Base-by-base conservation (phyloP, 1,139 yeast species). In the Sugiyamaella novakii region DNA sequence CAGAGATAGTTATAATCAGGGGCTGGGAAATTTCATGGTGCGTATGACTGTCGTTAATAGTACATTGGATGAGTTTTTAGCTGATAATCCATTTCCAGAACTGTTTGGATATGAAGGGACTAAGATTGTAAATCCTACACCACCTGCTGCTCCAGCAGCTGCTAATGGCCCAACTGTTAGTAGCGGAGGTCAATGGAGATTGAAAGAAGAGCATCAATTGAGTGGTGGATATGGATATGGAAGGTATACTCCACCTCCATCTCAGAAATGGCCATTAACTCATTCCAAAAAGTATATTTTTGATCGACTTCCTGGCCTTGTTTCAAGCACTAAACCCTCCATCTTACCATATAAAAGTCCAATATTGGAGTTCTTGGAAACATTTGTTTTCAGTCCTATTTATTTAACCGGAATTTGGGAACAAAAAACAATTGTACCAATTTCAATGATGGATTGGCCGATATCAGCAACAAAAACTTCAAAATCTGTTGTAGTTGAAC, bases 1-100 rank as follows among this genome's bases (percentile, higher is more conserved):
- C 1, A 55, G 69, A 21, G 57, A 59, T 22, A 47, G 45, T 2
- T 53, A 55, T 38, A 70, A 70, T 51, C 53, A 52, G 29, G 54
- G 55, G n/a, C 35, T 61, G 28, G 72, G 72, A 27, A 69, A 69
- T 50, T 69, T 70, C 51, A 61, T 64, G 62, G 59, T 64, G 19
- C 47, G 56, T 4, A 47, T 54, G 14, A 47, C 57, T 6, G 47
- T 55, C 36, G 51, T 51, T 15, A 51, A 52, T 22, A 36, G 42
- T 28, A 42, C 25, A n/a, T 21, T 54, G 35, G 55, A 50, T 44
- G 46, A 47, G 10, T 46, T 46, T 38, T 18, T 51, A 42, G 12
- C 24, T 30, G 45, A 42, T 34, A 43, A 51, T 31, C 44, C 50
- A 8, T 47, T 47, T 27, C 49, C 38, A 12, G 43, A 39, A 39